phyloP scores from a whole-genome alignment of 345 rosid species.

The Mangifera indica region DNA sequence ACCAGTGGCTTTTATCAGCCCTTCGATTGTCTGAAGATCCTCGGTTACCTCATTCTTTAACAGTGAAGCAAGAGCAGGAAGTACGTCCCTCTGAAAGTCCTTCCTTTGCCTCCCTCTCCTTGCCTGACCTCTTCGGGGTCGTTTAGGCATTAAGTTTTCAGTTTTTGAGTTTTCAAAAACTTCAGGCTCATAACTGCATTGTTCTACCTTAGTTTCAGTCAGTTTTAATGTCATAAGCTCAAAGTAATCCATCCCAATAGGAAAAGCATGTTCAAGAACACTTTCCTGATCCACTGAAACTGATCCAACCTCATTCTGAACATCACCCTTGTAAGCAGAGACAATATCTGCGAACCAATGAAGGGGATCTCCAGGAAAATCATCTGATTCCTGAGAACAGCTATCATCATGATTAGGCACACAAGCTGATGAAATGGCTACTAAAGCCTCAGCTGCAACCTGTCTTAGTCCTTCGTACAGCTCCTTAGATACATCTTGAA shows the following conservation, averaged over 20 bases:
- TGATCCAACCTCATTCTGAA: constrained; percentile 19
- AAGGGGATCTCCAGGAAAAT: constrained; percentile 38
- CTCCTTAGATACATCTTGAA: constrained; percentile 21
- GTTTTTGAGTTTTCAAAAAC: constrained; percentile 35
- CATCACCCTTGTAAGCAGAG: constrained; percentile 23
- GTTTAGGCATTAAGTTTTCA: constrained; percentile 37
- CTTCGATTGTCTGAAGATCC: constrained; percentile 70
- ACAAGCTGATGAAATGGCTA: constrained; percentile 48
- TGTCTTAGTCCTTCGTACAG: constrained; percentile 24
- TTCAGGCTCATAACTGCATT: constrained; percentile 36
- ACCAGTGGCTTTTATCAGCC: constrained; percentile 63
- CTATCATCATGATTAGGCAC: constrained; percentile 15
- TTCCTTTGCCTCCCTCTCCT: constrained; percentile 69
- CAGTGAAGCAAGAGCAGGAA: constrained; percentile 57
- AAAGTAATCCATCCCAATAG: constrained; percentile 53
- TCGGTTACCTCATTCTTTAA: constrained; percentile 66
- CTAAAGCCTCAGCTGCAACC: constrained; percentile 64
- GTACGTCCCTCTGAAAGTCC: constrained; percentile 78
- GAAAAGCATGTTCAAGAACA: constrained; percentile 10
- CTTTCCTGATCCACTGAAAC: constrained; percentile 9
- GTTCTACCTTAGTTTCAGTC: constrained; percentile 46
- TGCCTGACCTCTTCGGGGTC: constrained; percentile 61
- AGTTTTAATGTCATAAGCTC: constrained; percentile 67
- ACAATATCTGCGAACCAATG: constrained; percentile 66
- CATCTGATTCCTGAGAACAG: constrained; percentile 6